Evolutionary conservation across 805 yeast genomes (phyloP).

Genomic region (Sungouiella thailandica): DNA sequence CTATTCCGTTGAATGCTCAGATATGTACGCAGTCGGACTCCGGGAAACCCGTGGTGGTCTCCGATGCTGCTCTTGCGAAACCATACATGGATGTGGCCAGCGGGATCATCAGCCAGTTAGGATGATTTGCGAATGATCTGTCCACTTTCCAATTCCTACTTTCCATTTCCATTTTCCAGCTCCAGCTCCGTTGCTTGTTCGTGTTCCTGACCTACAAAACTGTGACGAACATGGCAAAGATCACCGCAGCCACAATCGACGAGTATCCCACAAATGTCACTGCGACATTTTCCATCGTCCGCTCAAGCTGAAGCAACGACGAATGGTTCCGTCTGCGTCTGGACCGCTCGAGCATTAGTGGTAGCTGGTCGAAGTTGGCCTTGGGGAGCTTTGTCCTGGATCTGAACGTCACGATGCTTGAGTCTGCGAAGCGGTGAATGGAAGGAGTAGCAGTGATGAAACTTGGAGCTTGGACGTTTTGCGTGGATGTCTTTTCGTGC

Average conservation of each 20-base stretch:
- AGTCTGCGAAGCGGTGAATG: too few relatives aligned
- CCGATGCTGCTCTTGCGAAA: slow-evolving; percentile 30
- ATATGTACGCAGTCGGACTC: slow-evolving; percentile 59
- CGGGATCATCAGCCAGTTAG: slow-evolving; percentile 18
- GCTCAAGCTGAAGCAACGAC: neutral
- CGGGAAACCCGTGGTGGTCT: slow-evolving; percentile 59
- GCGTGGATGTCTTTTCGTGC: neutral
- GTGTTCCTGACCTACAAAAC: slow-evolving; percentile 3
- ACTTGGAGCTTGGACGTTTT: too few relatives aligned
- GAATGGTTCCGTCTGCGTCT: neutral
- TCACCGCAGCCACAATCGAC: slow-evolving; percentile 9
- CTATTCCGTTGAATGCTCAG: slow-evolving; percentile 59
- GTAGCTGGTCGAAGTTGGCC: neutral
- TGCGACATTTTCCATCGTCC: slow-evolving; percentile 5
- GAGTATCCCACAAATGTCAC: slow-evolving; percentile 6
- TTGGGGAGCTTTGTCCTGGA: neutral
- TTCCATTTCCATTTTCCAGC: too few relatives aligned
- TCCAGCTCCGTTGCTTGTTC: too few relatives aligned
- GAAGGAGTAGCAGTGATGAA: too few relatives aligned
- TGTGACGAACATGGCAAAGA: slow-evolving; percentile 6
- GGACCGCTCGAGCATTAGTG: neutral
- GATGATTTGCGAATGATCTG: neutral
- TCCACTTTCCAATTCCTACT: neutral
- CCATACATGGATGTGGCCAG: slow-evolving; percentile 49
- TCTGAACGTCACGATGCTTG: too few relatives aligned